phyloP scores from a whole-genome alignment of 2,329 filamentous ascomycete genomes.

The Fusarium tricinctum region DNA sequence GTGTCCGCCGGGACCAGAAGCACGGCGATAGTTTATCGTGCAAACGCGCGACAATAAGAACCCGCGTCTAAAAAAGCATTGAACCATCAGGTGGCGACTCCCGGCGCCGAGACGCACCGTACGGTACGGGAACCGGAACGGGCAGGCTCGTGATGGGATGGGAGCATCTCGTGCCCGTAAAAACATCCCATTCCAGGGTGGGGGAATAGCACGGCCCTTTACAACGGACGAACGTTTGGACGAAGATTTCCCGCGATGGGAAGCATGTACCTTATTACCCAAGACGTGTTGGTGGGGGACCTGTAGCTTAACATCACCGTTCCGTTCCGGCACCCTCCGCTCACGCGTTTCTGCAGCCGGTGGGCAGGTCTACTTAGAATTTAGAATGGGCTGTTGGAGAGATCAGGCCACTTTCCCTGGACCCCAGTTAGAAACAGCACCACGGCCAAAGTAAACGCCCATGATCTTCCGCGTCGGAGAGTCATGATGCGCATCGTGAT shows the following conservation, averaged over 20 bases:
- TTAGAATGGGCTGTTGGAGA: conserved; percentile 47
- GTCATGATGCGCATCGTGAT: neutral
- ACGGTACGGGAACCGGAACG: conserved; percentile 1
- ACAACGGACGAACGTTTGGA: conserved; percentile 41
- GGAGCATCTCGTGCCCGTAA: conserved; percentile 18
- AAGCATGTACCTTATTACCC: neutral
- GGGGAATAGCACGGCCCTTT: conserved; percentile 12
- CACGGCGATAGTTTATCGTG: neutral
- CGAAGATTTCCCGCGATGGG: conserved; percentile 49
- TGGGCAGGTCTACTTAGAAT: conserved; percentile 40
- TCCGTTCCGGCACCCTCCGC: conserved; percentile 48
- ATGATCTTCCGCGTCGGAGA: conserved; percentile 1
- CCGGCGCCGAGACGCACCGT: conserved; percentile 20
- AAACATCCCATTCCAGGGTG: conserved; percentile 35
- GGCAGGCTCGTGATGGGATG: conserved; percentile 20
- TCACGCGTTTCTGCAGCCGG: conserved; percentile 46
- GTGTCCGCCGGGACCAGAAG: neutral
- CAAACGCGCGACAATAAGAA: conserved; percentile 16
- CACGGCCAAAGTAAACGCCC: conserved; percentile 2
- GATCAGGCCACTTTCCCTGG: conserved; percentile 46
- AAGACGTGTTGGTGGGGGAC: neutral
- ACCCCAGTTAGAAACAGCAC: neutral
- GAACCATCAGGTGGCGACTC: conserved; percentile 21
- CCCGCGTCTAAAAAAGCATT: conserved; percentile 7
- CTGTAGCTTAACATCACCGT: conserved; percentile 17